Conservation (phyloP, 1,139 yeast species). For the Keqinozyma sinolaborantium region DNA sequence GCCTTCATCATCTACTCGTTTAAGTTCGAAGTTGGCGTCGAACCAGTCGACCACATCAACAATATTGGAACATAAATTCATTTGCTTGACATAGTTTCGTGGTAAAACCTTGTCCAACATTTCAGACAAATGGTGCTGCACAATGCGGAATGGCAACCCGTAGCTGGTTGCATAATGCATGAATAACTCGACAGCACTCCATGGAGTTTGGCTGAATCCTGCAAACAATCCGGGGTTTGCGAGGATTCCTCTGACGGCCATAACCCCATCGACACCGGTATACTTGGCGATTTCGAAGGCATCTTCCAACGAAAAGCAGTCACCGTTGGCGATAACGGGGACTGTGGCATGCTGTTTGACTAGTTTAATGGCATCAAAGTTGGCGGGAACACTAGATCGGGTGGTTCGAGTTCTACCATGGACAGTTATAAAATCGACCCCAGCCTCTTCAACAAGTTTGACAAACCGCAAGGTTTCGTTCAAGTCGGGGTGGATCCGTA, state of each 20-base stretch:
- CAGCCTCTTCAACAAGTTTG: conserved; percentile 71
- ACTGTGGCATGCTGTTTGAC: conserved; percentile 59
- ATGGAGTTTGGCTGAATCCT: conserved; percentile 72
- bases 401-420: conserved; percentile 90
- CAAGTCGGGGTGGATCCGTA: conserved; percentile 77
- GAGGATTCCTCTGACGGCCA: conserved; percentile 91
- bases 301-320: conserved; percentile 70
- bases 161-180: conserved; percentile 75
- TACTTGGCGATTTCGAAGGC: conserved; percentile 53
- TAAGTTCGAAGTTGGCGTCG: conserved; percentile 63
- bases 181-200: conserved; percentile 85
- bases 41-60: conserved; percentile 79
- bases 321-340: conserved; percentile 96
- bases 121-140: conserved; percentile 85
- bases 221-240: conserved; percentile 85
- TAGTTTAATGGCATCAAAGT: conserved; percentile 73
- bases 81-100: conserved; percentile 50
- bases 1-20: conserved; percentile 62
- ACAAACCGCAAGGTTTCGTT: conserved; percentile 73
- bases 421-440: conserved; percentile 90
- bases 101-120: conserved; percentile 70
- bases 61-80: conserved; percentile 59
- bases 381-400: conserved; percentile 78
- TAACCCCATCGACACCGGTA: conserved; percentile 87
- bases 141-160: conserved; percentile 78